Evolutionary conservation across 495 filamentous ascomycete species (phyloP).

Genomic region (Hyaloscypha finlandica): DNA sequence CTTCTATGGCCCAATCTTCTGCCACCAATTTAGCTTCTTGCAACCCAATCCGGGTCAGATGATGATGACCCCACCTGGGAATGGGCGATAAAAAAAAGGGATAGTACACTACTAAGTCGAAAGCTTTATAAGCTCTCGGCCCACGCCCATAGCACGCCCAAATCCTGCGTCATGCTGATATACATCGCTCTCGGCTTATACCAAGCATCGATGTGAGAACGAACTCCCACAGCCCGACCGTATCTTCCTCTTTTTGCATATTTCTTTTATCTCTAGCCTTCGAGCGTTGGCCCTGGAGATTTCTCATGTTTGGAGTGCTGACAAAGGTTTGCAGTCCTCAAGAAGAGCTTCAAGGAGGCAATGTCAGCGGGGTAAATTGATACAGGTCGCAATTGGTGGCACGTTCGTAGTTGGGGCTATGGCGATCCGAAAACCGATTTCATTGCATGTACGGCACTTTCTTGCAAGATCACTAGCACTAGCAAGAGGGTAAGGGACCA

Average conservation of each 20-base stretch:
- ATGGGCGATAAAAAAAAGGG: background rate
- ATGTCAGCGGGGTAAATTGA: background rate
- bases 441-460: background rate
- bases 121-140: background rate
- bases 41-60: background rate
- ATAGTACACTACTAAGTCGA: background rate
- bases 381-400: background rate
- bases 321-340: background rate
- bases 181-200: background rate
- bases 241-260: background rate
- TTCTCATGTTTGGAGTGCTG: background rate
- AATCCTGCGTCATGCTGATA: background rate
- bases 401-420: background rate
- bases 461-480: background rate
- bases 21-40: background rate
- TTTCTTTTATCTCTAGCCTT: background rate
- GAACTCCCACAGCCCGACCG: background rate
- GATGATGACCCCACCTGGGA: background rate
- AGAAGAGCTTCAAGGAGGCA: background rate
- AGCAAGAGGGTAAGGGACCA: background rate
- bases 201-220: background rate
- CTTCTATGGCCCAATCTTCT: background rate
- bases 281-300: background rate
- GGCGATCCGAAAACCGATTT: background rate
- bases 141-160: background rate